Evolutionary conservation across 148 eudicot genomes (phyloP), one percentile per base, ranked within the genome.

Genomic region (Euryodendron excelsum): DNA sequence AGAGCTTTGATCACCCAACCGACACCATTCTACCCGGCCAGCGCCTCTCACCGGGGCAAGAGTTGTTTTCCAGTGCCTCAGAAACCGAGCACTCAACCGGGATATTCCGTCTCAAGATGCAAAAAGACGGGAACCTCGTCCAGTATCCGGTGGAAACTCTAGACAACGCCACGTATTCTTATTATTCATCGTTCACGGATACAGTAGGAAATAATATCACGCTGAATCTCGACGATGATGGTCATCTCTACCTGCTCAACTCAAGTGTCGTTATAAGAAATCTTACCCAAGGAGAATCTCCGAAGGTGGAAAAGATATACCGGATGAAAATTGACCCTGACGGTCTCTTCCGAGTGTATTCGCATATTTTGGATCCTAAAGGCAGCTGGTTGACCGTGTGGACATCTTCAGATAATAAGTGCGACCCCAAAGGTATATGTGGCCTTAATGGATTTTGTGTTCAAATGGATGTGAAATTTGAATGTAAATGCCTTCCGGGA

Each of bases 321-420:
- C 39, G 31, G 2, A 60, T 59, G 69, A 80, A 20, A 68, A 6
- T 80, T 30, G 78, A 69, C 33, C 61, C 17, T 0, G 83, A 80
- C 45, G 80, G 80, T 5, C 67, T 74, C 31, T 75, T 80, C 76
- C 73, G 78, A 15, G 15, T 75, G 21, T 80, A 73, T 66, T 80
- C 83, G 27, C 76, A 68, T 48, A 33, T 17, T 18, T 61, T 39
- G 33, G 36, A 67, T 39, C 30, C 62, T 2, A 74, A 68, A 17
- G 71, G 74, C 31, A 67, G n/a, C 21, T 68, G 74, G 73, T 36
- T 60, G 5, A 30, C n/a, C 9, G 11, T 39, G 34, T 80, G 69
- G 74, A 2, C 27, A 28, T 23, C 59, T 30, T 6, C 56, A 17
- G 14, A 2, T 18, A 41, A 75, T 18, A 62, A 27, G 56, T 75